Percentiles rank a stretch among this genome's conserved stretches.
These are phyloP conservation scores for Shiraia sp. DNA, from an alignment of 2,329 filamentous ascomycete species.

Conservation along the genomic window DNA sequence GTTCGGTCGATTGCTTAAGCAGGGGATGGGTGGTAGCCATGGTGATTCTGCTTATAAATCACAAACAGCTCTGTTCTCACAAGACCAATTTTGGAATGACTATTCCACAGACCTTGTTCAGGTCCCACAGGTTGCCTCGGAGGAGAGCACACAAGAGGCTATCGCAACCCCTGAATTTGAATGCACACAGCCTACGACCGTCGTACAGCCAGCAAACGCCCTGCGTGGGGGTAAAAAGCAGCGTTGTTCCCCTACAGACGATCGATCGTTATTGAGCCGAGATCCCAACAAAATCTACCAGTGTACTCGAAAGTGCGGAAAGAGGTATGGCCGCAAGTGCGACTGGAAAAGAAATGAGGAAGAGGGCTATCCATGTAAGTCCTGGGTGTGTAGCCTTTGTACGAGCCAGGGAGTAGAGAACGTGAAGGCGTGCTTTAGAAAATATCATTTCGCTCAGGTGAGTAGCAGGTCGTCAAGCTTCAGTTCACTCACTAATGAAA, in stretches of 20 bases:
- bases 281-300: constrained; percentile 45
- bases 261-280: constrained; percentile 31
- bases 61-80: constrained; percentile 36
- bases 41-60: constrained; percentile 44
- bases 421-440: constrained; percentile 43
- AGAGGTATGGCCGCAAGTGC: constrained; percentile 43
- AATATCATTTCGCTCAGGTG: constrained; percentile 42
- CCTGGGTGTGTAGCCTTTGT: constrained; percentile 41
- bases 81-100: constrained; percentile 26
- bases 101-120: constrained; percentile 19
- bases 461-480: neutral
- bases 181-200: constrained; percentile 22
- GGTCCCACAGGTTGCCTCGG: constrained; percentile 10
- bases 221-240: constrained; percentile 37
- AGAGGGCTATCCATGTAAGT: constrained; percentile 42
- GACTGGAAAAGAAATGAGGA: constrained; percentile 47
- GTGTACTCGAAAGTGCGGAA: constrained; percentile 44
- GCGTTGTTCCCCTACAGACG: constrained; percentile 38
- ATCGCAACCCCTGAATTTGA: constrained; percentile 17
- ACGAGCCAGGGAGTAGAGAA: constrained; percentile 35
- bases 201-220: constrained; percentile 13
- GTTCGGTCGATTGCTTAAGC: constrained; percentile 43
- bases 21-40: constrained; percentile 38
- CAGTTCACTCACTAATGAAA: constrained; percentile 2
- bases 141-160: constrained; percentile 10